Base-by-base conservation (phyloP, 2,329 filamentous ascomycete species). In the Pseudogymnoascus sp. region DNA sequence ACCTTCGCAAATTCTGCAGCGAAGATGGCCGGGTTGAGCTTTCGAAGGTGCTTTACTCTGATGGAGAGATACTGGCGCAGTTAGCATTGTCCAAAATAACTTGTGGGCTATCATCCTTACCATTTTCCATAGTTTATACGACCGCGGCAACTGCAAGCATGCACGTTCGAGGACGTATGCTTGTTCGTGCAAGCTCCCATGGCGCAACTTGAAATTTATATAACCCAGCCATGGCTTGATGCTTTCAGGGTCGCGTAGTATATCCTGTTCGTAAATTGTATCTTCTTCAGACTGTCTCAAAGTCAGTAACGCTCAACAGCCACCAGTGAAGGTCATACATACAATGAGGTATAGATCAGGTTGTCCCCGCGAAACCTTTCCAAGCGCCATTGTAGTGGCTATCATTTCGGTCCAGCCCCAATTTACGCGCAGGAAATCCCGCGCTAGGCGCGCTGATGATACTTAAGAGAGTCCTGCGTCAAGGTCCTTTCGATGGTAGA, bases 91-190 rank as follows among this genome's bases (percentile, higher is more conserved):
- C 29, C 15, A 17, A 10, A 33, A 21, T 55, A 35, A 15, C 35
- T 15, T 33, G 58, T 12, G 38, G 21, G 27, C 13, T 31, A 60
- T 17, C 27, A 17, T 48, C 69, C 76, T 63, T 77, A 91, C 88
- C 85, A 96, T 86, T 78, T 96, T 97, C 94, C 94, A 99, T 58
- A 99, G 81, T 79, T 99, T 99, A 80, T 96, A 99, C 29, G 93
- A 97, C 68, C 94, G 85, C 59, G 94, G 94, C 51, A 99, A 83
- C 70, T 95, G 89, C 66, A 84, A 81, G 75, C 93, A 97, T 63
- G 94, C 93, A 71, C 94, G 86, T 77, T 97, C 94, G 78, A 97
- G 89, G 38, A 92, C 83, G 68, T 84, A 86, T 7, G 92, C 90
- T 77, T 96, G 93, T 77, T 97, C 93, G 61, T 91, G 85, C 44